Conservation (phyloP, 2,329 filamentous ascomycete genomes). For the Xylaria sp. region DNA sequence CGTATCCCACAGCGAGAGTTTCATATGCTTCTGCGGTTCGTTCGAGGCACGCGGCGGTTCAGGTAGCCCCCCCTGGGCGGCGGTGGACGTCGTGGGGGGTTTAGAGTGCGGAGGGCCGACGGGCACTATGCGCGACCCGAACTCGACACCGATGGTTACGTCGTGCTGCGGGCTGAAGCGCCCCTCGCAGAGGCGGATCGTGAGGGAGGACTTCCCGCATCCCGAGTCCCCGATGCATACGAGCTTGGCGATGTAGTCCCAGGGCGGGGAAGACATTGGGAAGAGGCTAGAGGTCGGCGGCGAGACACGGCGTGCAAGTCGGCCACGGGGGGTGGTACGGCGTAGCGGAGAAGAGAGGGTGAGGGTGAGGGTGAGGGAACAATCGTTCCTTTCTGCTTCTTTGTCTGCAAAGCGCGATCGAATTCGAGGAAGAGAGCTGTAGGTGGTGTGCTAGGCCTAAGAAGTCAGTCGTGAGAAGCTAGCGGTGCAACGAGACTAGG, state of each 20-base stretch:
- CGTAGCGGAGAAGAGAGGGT: background rate
- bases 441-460: background rate
- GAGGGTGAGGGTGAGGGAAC: background rate
- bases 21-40: conserved; percentile 75
- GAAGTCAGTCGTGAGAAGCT: conserved; percentile 7
- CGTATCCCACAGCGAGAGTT: conserved; percentile 92
- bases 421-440: conserved; percentile 3
- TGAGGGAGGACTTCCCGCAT: conserved; percentile 92
- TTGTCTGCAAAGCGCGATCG: conserved; percentile 2
- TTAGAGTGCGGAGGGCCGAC: conserved; percentile 78
- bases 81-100: conserved; percentile 29
- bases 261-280: conserved; percentile 68
- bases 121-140: conserved; percentile 88
- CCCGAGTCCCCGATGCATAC: conserved; percentile 97
- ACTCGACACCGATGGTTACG: conserved; percentile 96
- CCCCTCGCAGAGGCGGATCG: conserved; percentile 93
- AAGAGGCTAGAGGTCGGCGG: conserved; percentile 5
- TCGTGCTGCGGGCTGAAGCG: conserved; percentile 94
- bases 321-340: conserved; percentile 1
- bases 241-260: conserved; percentile 99
- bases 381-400: conserved; percentile 1
- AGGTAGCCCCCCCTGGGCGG: conserved; percentile 49
- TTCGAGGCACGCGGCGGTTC: conserved; percentile 51
- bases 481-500: background rate
- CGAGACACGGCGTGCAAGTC: conserved; percentile 1